A percentile compares a stretch with the other conserved stretches of the same genome.
Evolutionary conservation across 1,284 basidiomycete genomes (phyloP).

Genomic region (Moesziomyces sp.): DNA sequence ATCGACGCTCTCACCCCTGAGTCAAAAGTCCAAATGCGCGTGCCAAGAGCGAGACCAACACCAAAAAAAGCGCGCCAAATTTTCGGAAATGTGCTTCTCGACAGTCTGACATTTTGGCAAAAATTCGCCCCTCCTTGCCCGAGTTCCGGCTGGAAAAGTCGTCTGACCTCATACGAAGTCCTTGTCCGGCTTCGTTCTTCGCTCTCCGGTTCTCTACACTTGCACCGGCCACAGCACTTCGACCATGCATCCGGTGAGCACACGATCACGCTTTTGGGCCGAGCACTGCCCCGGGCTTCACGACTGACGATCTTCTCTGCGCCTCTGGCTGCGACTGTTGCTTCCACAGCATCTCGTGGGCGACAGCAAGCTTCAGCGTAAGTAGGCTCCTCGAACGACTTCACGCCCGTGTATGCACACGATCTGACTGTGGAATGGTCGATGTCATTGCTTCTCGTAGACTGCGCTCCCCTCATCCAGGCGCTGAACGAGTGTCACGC

Average conservation of each 20-base stretch:
- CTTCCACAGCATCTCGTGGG: slow-evolving; percentile 41
- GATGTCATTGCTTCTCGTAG: slow-evolving; percentile 3
- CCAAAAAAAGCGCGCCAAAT: neutral
- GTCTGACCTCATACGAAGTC: slow-evolving; percentile 34
- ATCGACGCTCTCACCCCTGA: neutral
- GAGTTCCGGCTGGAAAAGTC: slow-evolving; percentile 22
- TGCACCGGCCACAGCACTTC: neutral
- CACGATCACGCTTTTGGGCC: neutral
- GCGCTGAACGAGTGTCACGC: slow-evolving; percentile 53
- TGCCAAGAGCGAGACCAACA: neutral
- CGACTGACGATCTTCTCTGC: neutral
- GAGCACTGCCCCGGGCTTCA: neutral
- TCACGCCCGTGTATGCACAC: neutral
- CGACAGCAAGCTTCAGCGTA: slow-evolving; percentile 48
- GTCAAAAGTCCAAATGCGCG: neutral
- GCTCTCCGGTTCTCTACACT: neutral
- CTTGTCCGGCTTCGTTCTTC: slow-evolving; percentile 5
- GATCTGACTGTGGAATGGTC: neutral
- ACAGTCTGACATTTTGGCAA: neutral
- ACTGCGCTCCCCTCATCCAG: slow-evolving; percentile 52
- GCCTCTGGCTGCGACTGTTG: neutral
- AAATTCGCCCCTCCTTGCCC: neutral
- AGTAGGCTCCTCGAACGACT: slow-evolving; percentile 3
- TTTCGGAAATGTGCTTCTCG: neutral
- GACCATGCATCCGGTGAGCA: slow-evolving; percentile 33